Base-by-base conservation (phyloP, 805 yeast species). In the Pichia scutulata region DNA sequence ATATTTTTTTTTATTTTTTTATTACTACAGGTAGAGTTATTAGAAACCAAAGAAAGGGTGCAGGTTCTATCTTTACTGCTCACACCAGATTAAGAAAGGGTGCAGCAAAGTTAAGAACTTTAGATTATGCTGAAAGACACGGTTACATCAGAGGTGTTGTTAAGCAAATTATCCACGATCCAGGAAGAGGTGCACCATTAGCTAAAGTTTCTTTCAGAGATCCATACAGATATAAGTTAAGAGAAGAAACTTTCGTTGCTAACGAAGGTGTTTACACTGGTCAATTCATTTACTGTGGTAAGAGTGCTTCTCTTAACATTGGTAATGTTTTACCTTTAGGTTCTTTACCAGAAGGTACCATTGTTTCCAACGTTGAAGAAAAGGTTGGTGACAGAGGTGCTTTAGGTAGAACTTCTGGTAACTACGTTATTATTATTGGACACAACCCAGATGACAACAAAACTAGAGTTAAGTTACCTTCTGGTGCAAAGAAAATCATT, bases 1-100 rank as follows among this genome's bases (percentile, higher is more conserved):
- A 24, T 24, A 24, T 24, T 6, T 24, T n/a, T 9, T 43, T 43
- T 21, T 22, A 22, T 16, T 33, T 33, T 39, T 26, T 48, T 42
- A 10, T 16, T 39, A 39, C 16, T 39, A 51, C 44, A 50, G 96
- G 96, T 87, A 89, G 98, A 86, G 99, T 93, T 80, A 93, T 93
- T 84, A 95, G 99, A 82, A 93, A 93, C 86, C 99, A 93, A 86
- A 90, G 99, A 89, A 93, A 93, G 83, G 98, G 98, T 86, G 96
- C 97, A 78, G 98, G 99, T 75, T 92, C 98, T 71, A 89, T 30
- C 42, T 25, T 36, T 13, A 23, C 95, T 75, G 84, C 99, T 71
- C 96, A 92, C 93, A 92, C 98, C 84, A 92, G 98, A 81, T 88
- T 93, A 78, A 89, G 99, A 87, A 88, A 93, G 81, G 99, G 99